Base-by-base conservation (phyloP, 192 early-diverging fungal genomes). In the Phlyctochytrium arcticum region DNA sequence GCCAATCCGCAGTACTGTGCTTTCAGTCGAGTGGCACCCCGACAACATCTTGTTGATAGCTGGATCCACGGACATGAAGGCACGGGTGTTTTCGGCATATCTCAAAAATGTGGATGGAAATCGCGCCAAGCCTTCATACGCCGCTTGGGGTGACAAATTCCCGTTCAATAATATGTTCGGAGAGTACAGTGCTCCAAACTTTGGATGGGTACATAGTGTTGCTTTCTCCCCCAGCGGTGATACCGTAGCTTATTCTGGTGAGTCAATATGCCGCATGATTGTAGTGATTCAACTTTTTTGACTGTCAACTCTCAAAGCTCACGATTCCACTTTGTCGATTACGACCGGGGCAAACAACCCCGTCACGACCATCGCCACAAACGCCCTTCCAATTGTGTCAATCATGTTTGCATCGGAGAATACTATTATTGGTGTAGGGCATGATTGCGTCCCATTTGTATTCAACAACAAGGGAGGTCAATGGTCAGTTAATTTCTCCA, bases 61-160 rank as follows among this genome's bases (percentile, higher is more conserved):
- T 60, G 96, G 94, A 0, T 75, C 67, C 23, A 57, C 78, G 1
- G 79, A 82, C 53, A 82, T 81, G 80, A 77, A 79, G 51, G 74
- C 92, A 4, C 90, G 96, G 29, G 95, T 98, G 29, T 91, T 96
- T 50, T 96, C 95, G 12, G 93, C 95, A 3, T 96, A 79, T 66
- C 89, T 98, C 74, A 98, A 98, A 75, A 92, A 92, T 12, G 80
- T 96, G 19, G 96, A 98, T 72, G 81, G 88, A 60, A 95, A 92
- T 84, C 85, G 73, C 39, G 35, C 36, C n/a, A 7, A 65, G 12
- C 30, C 57, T 27, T 54, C 56, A n/a, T 33, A 57, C 57, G 81
- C 87, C 3, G 85, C 88, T 12, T 98, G 95, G 95, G 95, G 94
- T 30, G 93, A 95, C 56, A 92, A 92, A 60, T 75, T 96, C 26